Conservation (phyloP, 176 grass and related monocot genomes). For the Paspalum vaginatum region DNA sequence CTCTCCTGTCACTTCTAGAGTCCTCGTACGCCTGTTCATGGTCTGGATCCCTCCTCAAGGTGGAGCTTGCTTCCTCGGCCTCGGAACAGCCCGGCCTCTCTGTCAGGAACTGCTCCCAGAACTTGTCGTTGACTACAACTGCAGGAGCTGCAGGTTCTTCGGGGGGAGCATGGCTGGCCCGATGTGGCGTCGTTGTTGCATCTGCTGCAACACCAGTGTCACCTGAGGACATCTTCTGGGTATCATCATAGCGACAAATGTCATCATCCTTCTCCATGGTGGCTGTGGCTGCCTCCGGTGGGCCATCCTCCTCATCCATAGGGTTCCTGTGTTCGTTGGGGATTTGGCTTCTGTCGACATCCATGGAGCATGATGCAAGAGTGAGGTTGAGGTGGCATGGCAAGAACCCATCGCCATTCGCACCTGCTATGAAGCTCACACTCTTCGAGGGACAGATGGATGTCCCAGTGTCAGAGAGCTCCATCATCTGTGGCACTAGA, state of each 20-base stretch:
- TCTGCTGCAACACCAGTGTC: constrained; percentile 14
- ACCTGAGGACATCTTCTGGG: constrained; percentile 10
- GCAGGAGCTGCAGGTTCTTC: constrained; percentile 49
- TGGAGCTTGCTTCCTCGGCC: constrained; percentile 67
- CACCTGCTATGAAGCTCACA: constrained; percentile 36
- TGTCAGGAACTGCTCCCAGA: constrained; percentile 96
- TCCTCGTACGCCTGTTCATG: constrained; percentile 27
- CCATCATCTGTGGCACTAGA: constrained; percentile 42
- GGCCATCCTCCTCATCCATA: constrained; percentile 24
- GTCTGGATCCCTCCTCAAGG: constrained; percentile 45
- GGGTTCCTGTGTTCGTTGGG: constrained; percentile 39
- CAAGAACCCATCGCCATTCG: constrained; percentile 49
- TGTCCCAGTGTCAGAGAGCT: constrained; percentile 62
- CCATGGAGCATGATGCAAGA: constrained; percentile 67
- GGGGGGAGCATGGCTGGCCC: constrained; percentile 11
- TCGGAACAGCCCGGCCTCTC: constrained; percentile 76
- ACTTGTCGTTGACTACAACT: constrained; percentile 76
- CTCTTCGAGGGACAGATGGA: constrained; percentile 62
- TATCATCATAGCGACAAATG: constrained; percentile 6
- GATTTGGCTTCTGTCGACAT: constrained; percentile 37
- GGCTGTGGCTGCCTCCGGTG: constrained; percentile 6
- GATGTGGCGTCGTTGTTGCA: not conserved
- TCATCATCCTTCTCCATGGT: constrained; percentile 14
- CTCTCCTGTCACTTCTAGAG: constrained; percentile 32
- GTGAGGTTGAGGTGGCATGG: constrained; percentile 82